A percentile compares a stretch with the other conserved stretches of the same genome.
phyloP scores from a whole-genome alignment of 1,284 basidiomycete species.

The Pascua guehoae region DNA sequence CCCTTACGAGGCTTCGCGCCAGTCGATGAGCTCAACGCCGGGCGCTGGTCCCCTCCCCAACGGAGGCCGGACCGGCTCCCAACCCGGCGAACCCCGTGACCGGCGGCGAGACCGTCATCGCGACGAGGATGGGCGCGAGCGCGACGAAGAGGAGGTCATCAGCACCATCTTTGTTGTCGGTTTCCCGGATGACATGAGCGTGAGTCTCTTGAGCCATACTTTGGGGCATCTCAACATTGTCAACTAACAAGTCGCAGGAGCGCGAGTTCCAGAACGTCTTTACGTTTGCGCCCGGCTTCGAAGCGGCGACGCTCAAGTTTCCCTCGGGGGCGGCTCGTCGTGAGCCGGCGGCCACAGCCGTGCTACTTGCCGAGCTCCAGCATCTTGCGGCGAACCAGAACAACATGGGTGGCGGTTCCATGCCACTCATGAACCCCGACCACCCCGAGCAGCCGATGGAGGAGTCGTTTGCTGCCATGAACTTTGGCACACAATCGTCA shows the following conservation, averaged over 20 bases:
- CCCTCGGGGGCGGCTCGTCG: constrained; percentile 53
- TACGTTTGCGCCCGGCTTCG: constrained; percentile 90
- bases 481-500: constrained; percentile 38
- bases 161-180: constrained; percentile 98
- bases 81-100: constrained; percentile 18
- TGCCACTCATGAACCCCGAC: constrained; percentile 9
- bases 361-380: constrained; percentile 37
- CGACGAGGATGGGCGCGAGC: constrained; percentile 30
- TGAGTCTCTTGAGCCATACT: constrained; percentile 56
- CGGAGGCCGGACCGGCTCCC: constrained; percentile 15
- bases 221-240: not conserved
- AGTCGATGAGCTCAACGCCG: constrained; percentile 20
- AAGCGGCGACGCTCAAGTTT: constrained; percentile 95
- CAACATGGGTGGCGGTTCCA: constrained; percentile 2
- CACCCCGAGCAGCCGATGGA: constrained; percentile 27
- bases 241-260: constrained; percentile 57
- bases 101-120: constrained; percentile 18
- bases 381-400: constrained; percentile 36
- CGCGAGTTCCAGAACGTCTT: constrained; percentile 99
- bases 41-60: constrained; percentile 11
- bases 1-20: constrained; percentile 23
- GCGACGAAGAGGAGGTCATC: constrained; percentile 71
- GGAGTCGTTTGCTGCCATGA: constrained; percentile 38
- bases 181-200: constrained; percentile 98
- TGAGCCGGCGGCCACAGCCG: constrained; percentile 26